Evolutionary conservation across 345 rosid species (phyloP), one percentile per base, ranked within the genome.

Genomic region (Lepidium africanum): DNA sequence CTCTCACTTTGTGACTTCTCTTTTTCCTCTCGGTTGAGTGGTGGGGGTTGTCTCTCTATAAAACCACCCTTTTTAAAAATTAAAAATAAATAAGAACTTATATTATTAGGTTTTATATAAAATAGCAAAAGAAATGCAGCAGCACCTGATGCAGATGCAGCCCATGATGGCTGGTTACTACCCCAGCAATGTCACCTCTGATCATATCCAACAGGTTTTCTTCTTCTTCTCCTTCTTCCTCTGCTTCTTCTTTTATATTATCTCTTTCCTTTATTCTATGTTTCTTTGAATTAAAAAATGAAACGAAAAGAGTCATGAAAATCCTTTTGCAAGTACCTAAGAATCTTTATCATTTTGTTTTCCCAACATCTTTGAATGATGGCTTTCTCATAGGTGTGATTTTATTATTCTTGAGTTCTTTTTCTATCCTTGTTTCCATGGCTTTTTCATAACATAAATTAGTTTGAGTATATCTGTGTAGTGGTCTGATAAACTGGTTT

Each of bases 101-200:
- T 30, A 50, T 65, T 50, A 65, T 59, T 36, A 66, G 77, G 50
- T 54, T 67, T 68, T 68, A 68, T 70, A 65, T 78, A 81, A 71
- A 82, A 82, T 84, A 69, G 67, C 76, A 77, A 75, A 80, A 84
- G 76, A 85, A 72, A 85, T 88, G 91, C 97, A 94, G 82, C 99
- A 94, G 97, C 99, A 91, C 96, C 99, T 91, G 95, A 89, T 89
- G 93, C 97, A 94, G 92, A 89, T 87, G 96, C 99, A 95, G 93
- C 99, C 96, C 94, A 86, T 87, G 96, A 95, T 95, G 97, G 96
- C 97, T 75, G 86, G 97, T 69, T 95, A 89, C 84, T 91, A 91
- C 78, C 90, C 99, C 72, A 91, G 83, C 91, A 94, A 91, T 93
- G 99, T 95, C 87, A 95, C 99, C 48, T 89, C 96, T 84, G 99